Percentiles rank a stretch among this genome's conserved stretches.
phyloP scores from a whole-genome alignment of 768 basidiomycete genomes.

The Tylopilus sp. region DNA sequence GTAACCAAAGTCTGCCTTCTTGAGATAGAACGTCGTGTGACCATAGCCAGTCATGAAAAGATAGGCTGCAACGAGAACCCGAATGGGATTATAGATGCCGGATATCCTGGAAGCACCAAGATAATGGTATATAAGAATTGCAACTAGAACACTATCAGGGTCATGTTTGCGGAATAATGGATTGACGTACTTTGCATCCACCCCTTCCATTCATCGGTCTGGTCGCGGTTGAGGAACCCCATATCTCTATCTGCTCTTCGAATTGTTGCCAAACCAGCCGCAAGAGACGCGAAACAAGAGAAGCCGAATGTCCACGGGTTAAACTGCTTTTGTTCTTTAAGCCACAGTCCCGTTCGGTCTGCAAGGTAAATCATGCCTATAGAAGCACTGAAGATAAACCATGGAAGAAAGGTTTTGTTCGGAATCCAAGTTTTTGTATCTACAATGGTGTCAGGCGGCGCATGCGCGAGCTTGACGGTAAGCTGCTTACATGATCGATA shows the following conservation, averaged over 20 bases:
- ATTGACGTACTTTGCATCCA: constrained; percentile 87
- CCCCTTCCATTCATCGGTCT: constrained; percentile 97
- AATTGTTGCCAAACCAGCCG: constrained; percentile 59
- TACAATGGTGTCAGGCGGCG: constrained; percentile 13
- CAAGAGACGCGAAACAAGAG: constrained; percentile 52
- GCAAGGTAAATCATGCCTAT: constrained; percentile 71
- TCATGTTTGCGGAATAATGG: not conserved
- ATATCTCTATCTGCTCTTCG: constrained; percentile 76
- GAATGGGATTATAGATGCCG: constrained; percentile 91
- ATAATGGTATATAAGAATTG: constrained; percentile 91
- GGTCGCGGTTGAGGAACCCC: constrained; percentile 87
- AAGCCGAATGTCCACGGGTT: constrained; percentile 62
- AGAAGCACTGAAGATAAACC: constrained; percentile 62
- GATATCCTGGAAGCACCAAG: constrained; percentile 85
- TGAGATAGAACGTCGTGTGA: constrained; percentile 83
- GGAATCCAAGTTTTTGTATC: constrained; percentile 17
- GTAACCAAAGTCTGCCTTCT: constrained; percentile 85
- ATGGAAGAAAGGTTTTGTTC: constrained; percentile 32
- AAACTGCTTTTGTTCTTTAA: constrained; percentile 88
- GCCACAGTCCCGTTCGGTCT: constrained; percentile 83
- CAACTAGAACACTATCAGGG: constrained; percentile 46
- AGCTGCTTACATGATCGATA: constrained; percentile 33
- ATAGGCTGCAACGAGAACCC: constrained; percentile 84
- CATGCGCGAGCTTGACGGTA: constrained; percentile 2
- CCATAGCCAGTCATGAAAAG: constrained; percentile 95